A percentile compares a stretch with the other conserved stretches of the same genome.
Conservation (phyloP, 805 yeast species). For the Nakazawaea holstii region DNA sequence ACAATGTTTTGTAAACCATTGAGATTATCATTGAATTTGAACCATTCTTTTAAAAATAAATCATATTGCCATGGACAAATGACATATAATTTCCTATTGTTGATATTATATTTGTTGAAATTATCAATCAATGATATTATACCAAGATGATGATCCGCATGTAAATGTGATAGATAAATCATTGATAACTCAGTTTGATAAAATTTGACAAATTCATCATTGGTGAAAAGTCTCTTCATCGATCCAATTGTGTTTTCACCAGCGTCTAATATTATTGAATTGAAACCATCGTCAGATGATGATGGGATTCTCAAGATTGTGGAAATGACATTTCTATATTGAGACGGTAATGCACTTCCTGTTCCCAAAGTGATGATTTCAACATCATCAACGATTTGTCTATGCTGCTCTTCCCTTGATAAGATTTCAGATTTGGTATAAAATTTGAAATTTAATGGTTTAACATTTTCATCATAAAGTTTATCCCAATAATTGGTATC, state of each 20-base stretch:
- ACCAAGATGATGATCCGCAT: constrained; percentile 97
- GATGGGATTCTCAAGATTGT: constrained; percentile 70
- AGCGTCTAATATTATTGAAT: constrained; percentile 72
- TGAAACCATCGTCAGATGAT: constrained; percentile 18
- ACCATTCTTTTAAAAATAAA: constrained; percentile 67
- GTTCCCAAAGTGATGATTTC: constrained; percentile 83
- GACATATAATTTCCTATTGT: constrained; percentile 40
- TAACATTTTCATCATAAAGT: constrained; percentile 24
- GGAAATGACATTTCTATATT: constrained; percentile 78
- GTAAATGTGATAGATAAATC: constrained; percentile 81
- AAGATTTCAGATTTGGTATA: constrained; percentile 30
- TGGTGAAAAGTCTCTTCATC: constrained; percentile 55
- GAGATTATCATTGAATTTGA: constrained; percentile 35
- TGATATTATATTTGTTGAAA: constrained; percentile 49
- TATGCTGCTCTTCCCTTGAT: no score
- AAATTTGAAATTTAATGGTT: constrained; percentile 22
- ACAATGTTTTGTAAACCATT: constrained; percentile 36
- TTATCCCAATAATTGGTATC: constrained; percentile 22
- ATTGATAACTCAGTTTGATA: constrained; percentile 53
- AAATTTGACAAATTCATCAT: constrained; percentile 33
- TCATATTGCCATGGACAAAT: constrained; percentile 74
- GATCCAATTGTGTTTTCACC: constrained; percentile 90
- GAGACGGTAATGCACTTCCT: constrained; percentile 86
- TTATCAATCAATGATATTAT: constrained; percentile 59
- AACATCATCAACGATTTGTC: no score